These are phyloP conservation scores for Citrus australasica DNA, from an alignment of 345 rosid genomes.

Conservation along the genomic window DNA sequence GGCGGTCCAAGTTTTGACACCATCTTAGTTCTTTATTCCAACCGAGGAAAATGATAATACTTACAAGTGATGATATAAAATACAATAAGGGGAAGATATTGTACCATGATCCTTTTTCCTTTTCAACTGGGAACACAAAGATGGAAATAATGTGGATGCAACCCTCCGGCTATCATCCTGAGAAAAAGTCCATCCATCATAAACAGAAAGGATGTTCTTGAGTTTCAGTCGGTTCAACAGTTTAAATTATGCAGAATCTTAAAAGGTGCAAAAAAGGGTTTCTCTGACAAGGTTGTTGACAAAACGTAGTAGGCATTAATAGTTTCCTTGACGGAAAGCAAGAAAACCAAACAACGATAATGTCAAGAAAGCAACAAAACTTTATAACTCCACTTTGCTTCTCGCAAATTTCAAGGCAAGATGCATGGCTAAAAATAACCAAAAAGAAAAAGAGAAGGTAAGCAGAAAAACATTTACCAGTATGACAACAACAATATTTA, in stretches of 20 bases:
- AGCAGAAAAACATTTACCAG: background rate
- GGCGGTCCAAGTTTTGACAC: background rate
- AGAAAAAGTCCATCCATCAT: slow-evolving; percentile 19
- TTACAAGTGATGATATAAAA: background rate
- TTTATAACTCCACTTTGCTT: background rate
- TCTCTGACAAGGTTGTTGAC: background rate
- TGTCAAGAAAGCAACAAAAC: background rate
- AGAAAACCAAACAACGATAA: background rate
- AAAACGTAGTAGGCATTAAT: background rate
- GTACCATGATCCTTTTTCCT: slow-evolving; percentile 89
- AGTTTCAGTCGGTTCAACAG: background rate
- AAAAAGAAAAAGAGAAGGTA: background rate
- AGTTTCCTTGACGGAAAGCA: background rate
- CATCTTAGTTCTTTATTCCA: background rate
- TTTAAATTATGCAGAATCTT: background rate
- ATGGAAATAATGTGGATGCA: slow-evolving; percentile 72
- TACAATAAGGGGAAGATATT: background rate
- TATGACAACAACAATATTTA: background rate
- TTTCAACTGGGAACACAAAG: slow-evolving; percentile 49
- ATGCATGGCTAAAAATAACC: background rate
- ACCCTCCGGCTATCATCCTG: slow-evolving; percentile 88
- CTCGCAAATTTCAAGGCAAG: background rate
- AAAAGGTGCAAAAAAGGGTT: background rate
- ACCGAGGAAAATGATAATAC: background rate
- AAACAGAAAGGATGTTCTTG: background rate